Conservation (phyloP, 1,284 basidiomycete species). For the Ganoderma multipileum region DNA sequence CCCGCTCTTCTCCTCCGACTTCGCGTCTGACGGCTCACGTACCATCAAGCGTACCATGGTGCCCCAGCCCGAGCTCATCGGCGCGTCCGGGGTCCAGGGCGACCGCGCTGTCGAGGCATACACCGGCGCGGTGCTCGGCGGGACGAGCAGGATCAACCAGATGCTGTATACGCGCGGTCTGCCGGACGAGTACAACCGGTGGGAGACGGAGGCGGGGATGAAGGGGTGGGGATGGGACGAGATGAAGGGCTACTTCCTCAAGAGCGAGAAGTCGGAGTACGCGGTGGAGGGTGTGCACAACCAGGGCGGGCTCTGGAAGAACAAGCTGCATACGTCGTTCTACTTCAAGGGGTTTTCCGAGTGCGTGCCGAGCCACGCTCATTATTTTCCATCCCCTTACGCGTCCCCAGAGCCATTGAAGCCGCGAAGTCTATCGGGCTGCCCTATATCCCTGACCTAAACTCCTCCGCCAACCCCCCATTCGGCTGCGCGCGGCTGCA, state of each 20-base stretch:
- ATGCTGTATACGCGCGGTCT: conserved; percentile 46
- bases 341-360: conserved; percentile 26
- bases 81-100: conserved; percentile 40
- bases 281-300: conserved; percentile 23
- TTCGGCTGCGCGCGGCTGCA: conserved; percentile 36
- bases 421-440: conserved; percentile 34
- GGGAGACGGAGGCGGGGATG: conserved; percentile 40
- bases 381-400: neutral
- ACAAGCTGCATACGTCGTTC: conserved; percentile 23
- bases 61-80: conserved; percentile 28
- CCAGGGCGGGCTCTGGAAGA: conserved; percentile 22
- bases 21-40: conserved; percentile 34
- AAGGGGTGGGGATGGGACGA: conserved; percentile 47
- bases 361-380: conserved; percentile 11
- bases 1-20: conserved; percentile 43
- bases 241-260: conserved; percentile 44
- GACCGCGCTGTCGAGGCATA: conserved; percentile 31
- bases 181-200: conserved; percentile 47
- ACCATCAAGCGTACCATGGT: conserved; percentile 34
- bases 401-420: conserved; percentile 23
- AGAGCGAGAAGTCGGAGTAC: conserved; percentile 30
- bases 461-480: conserved; percentile 34
- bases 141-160: conserved; percentile 47
- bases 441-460: conserved; percentile 41
- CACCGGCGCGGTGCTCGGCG: conserved; percentile 44